phyloP scores from a whole-genome alignment of 306 rosid genomes.

The Lablab purpureus region DNA sequence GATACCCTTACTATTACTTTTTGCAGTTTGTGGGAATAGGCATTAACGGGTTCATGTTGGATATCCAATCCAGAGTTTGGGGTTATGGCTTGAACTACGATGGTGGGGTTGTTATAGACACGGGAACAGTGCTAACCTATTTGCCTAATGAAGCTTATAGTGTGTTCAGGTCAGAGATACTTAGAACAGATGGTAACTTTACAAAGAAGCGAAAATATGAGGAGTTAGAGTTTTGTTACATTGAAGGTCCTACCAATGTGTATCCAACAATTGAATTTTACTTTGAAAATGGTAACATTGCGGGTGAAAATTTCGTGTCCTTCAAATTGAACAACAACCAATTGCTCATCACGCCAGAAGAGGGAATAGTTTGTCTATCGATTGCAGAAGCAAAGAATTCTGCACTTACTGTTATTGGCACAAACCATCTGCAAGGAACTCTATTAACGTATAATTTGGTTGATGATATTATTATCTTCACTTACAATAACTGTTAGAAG shows the following conservation, averaged over 20 bases:
- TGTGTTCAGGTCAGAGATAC: constrained; percentile 44
- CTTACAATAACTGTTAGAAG: constrained; percentile 37
- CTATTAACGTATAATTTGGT: constrained; percentile 32
- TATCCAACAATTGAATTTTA: constrained; percentile 48
- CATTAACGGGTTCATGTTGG: constrained; percentile 53
- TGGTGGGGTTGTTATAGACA: constrained; percentile 53
- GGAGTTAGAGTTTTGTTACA: constrained; percentile 51
- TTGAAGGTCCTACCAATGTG: constrained; percentile 36
- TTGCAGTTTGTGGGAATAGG: constrained; percentile 54
- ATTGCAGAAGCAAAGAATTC: constrained; percentile 42
- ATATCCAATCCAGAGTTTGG: constrained; percentile 55
- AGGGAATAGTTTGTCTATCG: constrained; percentile 41
- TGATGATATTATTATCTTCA: constrained; percentile 43
- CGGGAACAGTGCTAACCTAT: constrained; percentile 22
- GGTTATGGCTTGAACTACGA: constrained; percentile 58
- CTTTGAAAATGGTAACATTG: constrained; percentile 47
- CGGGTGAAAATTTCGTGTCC: constrained; percentile 40
- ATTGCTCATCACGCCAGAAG: not conserved
- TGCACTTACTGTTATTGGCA: constrained; percentile 51
- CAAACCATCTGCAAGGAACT: constrained; percentile 48
- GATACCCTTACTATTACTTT: constrained; percentile 51
- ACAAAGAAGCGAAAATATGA: not conserved
- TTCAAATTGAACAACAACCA: constrained; percentile 40
- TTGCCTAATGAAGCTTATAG: constrained; percentile 51
- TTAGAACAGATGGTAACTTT: constrained; percentile 15